These are phyloP conservation scores for Epicoccum nigrum DNA, from an alignment of 2,329 filamentous ascomycete species.

Conservation along the genomic window DNA sequence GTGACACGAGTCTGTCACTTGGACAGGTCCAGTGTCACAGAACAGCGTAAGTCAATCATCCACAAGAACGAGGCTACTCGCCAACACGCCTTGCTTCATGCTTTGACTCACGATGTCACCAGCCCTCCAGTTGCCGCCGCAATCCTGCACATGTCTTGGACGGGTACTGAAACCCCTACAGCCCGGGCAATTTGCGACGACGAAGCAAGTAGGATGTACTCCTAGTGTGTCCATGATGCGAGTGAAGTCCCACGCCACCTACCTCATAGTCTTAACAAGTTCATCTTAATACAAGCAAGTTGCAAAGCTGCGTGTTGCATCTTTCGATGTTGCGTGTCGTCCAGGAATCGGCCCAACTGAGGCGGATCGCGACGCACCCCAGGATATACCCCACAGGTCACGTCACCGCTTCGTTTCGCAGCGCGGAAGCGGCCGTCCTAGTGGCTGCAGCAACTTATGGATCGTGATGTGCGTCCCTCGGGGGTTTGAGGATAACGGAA, in stretches of 20 bases:
- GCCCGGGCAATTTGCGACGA: neutral
- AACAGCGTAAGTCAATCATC: too few relatives aligned
- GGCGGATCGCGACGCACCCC: slow-evolving; percentile 1
- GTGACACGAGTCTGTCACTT: too few relatives aligned
- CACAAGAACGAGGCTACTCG: too few relatives aligned
- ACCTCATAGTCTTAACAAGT: neutral
- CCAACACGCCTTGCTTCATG: too few relatives aligned
- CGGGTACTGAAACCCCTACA: neutral
- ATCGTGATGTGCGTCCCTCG: neutral
- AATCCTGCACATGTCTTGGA: too few relatives aligned
- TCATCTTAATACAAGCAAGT: too few relatives aligned
- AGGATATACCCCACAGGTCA: slow-evolving; percentile 13
- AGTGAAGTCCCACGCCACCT: neutral
- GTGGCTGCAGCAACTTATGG: neutral
- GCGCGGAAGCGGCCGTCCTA: slow-evolving; percentile 2
- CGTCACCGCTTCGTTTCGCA: neutral
- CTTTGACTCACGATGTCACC: too few relatives aligned
- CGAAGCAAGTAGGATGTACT: neutral
- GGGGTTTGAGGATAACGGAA: neutral
- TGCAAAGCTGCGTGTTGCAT: neutral
- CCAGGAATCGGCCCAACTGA: neutral
- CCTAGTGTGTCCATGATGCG: neutral
- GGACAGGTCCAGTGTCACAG: too few relatives aligned
- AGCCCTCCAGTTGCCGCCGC: too few relatives aligned
- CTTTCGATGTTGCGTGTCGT: neutral